phyloP scores from a whole-genome alignment of 257 asterid species.

The Eustoma russellianum region DNA sequence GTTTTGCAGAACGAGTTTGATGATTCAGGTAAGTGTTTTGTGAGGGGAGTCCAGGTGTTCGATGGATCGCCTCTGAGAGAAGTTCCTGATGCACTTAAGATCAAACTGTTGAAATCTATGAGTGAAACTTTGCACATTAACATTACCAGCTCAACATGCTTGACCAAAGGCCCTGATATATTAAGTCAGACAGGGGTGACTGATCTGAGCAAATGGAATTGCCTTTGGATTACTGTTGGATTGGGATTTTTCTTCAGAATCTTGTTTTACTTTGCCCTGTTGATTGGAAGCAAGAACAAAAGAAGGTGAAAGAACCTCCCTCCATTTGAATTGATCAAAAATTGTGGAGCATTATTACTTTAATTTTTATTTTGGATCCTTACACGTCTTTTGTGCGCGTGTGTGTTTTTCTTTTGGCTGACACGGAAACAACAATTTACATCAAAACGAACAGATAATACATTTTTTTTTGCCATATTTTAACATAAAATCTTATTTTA shows the following conservation, averaged over 20 bases:
- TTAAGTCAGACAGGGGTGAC: conserved; percentile 23
- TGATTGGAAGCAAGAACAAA: conserved; percentile 40
- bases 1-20: conserved; percentile 31
- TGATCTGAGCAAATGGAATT: conserved; percentile 28
- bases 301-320: conserved; percentile 16
- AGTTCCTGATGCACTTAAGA: conserved; percentile 19
- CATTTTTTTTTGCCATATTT: too few relatives aligned
- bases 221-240: conserved; percentile 31
- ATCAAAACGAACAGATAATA: too few relatives aligned
- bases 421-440: too few relatives aligned
- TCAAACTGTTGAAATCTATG: conserved; percentile 25
- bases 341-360: too few relatives aligned
- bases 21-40: conserved; percentile 26
- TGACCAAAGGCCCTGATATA: conserved; percentile 26
- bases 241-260: conserved; percentile 49
- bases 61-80: conserved; percentile 23
- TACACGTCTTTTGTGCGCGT: too few relatives aligned
- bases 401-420: too few relatives aligned
- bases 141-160: conserved; percentile 25
- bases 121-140: conserved; percentile 24
- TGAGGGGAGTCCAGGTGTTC: conserved; percentile 27
- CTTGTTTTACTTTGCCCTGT: conserved; percentile 28
- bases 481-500: too few relatives aligned
- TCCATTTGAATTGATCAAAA: too few relatives aligned
- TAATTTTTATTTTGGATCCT: too few relatives aligned